Conservation (phyloP, 2,329 filamentous ascomycete species). For the Colletotrichum sublineola region DNA sequence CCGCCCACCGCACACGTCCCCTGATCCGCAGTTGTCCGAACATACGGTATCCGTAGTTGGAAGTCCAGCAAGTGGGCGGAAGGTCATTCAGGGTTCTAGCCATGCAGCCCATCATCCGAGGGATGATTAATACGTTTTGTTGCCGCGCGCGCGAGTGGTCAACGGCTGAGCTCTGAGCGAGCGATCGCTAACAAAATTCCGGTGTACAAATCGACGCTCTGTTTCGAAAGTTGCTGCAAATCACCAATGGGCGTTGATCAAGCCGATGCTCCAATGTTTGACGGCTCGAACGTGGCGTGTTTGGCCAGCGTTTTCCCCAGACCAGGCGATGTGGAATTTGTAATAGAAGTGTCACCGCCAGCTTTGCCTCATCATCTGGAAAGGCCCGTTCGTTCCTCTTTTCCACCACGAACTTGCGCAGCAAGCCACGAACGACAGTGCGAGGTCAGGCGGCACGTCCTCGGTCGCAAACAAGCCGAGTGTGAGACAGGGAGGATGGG, state of each 20-base stretch:
- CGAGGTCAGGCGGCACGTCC: slow-evolving; percentile 23
- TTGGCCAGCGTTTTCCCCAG: slow-evolving; percentile 26
- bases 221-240: slow-evolving; percentile 6
- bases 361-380: slow-evolving; percentile 23
- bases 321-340: slow-evolving; percentile 25
- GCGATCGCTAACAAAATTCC: background rate
- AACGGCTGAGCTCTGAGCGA: background rate
- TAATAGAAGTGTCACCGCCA: slow-evolving; percentile 20
- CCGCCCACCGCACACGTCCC: background rate
- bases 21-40: too few relatives aligned
- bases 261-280: background rate
- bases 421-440: slow-evolving; percentile 34
- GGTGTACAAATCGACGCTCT: background rate
- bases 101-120: background rate
- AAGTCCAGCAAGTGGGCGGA: background rate
- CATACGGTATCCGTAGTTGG: too few relatives aligned
- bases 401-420: slow-evolving; percentile 15
- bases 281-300: slow-evolving; percentile 13
- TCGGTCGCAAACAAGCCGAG: slow-evolving; percentile 13
- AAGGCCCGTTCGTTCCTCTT: background rate
- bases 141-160: background rate
- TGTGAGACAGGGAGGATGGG: background rate
- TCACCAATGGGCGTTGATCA: background rate
- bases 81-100: background rate
- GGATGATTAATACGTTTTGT: background rate